Percentiles rank a stretch among this genome's conserved stretches.
phyloP scores from a whole-genome alignment of 345 rosid genomes.

The Salix caprea region DNA sequence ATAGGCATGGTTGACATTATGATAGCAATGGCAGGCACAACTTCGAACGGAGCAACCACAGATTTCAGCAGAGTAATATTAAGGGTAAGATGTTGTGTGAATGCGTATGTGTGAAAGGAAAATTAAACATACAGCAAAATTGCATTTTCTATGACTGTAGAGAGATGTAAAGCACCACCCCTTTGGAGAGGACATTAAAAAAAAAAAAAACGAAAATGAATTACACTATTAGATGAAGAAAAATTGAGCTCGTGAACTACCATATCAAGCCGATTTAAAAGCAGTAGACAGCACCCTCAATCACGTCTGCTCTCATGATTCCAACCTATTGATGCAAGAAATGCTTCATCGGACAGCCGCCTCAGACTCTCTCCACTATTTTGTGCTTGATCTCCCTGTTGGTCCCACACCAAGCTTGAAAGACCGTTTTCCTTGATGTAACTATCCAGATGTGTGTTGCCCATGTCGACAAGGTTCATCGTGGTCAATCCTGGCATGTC shows the following conservation, averaged over 20 bases:
- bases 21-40: too few species aligned
- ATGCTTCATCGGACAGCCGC: constrained; percentile 36
- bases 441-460: constrained; percentile 13
- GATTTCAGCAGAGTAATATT: too few species aligned
- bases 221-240: neutral
- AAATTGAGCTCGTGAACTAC: neutral
- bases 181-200: neutral
- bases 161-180: neutral
- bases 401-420: constrained; percentile 22
- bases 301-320: constrained; percentile 13
- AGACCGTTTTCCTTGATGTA: constrained; percentile 23
- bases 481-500: constrained; percentile 22
- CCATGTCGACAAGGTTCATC: constrained; percentile 23
- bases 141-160: constrained; percentile 2
- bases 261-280: constrained; percentile 5
- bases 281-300: constrained; percentile 6
- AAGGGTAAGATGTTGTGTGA: too few species aligned
- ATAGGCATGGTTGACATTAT: too few species aligned
- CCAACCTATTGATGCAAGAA: constrained; percentile 37
- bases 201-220: neutral
- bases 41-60: too few species aligned
- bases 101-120: neutral
- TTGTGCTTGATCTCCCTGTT: constrained; percentile 21
- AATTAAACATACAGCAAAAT: neutral
- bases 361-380: constrained; percentile 23